Base-by-base conservation (phyloP, 306 rosid species). In the Luffa aegyptiaca region DNA sequence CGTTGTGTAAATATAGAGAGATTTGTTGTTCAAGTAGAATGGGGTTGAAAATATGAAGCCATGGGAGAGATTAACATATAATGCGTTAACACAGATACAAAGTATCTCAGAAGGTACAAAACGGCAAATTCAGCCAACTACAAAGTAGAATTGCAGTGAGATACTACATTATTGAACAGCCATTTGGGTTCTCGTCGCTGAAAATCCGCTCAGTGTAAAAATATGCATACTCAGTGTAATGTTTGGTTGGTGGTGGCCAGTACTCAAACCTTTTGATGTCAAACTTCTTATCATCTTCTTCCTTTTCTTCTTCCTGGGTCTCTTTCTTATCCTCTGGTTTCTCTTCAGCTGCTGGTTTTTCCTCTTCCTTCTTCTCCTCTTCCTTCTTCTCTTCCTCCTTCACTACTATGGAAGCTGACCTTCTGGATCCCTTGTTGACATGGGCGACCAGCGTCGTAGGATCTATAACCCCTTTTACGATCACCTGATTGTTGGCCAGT, bases 171-270 rank as follows among this genome's bases (percentile, higher is more conserved):
- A 92, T 80, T 63, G 90, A 88, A 82, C 98, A 95, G 5, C 96
- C 97, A 81, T 92, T 89, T 21, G 98, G 97, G 72, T 95, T 95
- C 64, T 95, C 98, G 65, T 95, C 98, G 45, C 98, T 95, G 90
- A 95, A 92, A 64, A 95, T 78, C 84, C 89, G 87, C 12, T 65
- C 73, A 26, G 90, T 85, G 31, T 79, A 83, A 81, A 76, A 82
- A 83, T 89, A 86, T 4, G 86, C 84, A 56, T 86, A 86, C 59
- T 94, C 98, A 6, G 59, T 62, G 75, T 79, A 48, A 16, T 64
- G 68, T 51, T 48, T 79, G 57, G 63, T 36, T 45, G 74, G 31
- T 26, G 31, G 31, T 26, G 31, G 74, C 76, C 61, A 79, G 13
- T 79, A 37, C 26, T 79, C 81, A 5, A 79, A 5, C 64, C 42